These are phyloP conservation scores for Podila epicladia DNA, from an alignment of 192 early-diverging fungal genomes.

Conservation along the genomic window DNA sequence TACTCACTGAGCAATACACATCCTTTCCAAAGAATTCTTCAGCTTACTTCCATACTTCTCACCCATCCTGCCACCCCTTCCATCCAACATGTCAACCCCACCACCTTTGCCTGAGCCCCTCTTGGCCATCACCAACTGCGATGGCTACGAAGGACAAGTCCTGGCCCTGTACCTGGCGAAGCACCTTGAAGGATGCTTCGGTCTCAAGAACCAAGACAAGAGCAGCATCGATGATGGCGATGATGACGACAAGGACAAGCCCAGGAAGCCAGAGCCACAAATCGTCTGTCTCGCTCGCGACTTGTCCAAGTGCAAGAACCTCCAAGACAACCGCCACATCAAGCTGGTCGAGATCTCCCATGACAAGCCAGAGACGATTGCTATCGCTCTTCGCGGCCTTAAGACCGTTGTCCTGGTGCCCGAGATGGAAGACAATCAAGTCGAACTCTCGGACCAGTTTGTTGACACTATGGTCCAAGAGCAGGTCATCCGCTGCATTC, in stretches of 20 bases:
- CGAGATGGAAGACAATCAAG: constrained; percentile 21
- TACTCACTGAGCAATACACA: no score
- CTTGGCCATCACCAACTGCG: constrained; percentile 36
- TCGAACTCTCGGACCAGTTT: constrained; percentile 16
- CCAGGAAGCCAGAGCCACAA: neutral
- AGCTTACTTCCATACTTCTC: no score
- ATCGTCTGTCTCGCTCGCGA: constrained; percentile 25
- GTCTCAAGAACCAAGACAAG: neutral
- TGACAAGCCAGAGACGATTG: constrained; percentile 9
- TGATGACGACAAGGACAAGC: neutral
- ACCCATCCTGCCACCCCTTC: neutral
- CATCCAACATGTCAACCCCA: neutral
- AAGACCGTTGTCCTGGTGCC: constrained; percentile 32
- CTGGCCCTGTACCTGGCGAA: constrained; percentile 16
- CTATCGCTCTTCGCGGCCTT: constrained; percentile 22
- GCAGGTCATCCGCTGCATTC: constrained; percentile 25
- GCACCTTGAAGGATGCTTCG: constrained; percentile 9
- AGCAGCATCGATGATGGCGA: neutral
- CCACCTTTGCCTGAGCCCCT: neutral
- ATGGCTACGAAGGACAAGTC: constrained; percentile 26
- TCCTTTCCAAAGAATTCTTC: no score
- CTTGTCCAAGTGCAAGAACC: constrained; percentile 1
- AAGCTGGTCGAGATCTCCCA: constrained; percentile 27
- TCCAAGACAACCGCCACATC: neutral
- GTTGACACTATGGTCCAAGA: constrained; percentile 28